A percentile compares a stretch with the other conserved stretches of the same genome.
Evolutionary conservation across 495 filamentous ascomycete species (phyloP).

Genomic region (Jackrogersella multiformis): DNA sequence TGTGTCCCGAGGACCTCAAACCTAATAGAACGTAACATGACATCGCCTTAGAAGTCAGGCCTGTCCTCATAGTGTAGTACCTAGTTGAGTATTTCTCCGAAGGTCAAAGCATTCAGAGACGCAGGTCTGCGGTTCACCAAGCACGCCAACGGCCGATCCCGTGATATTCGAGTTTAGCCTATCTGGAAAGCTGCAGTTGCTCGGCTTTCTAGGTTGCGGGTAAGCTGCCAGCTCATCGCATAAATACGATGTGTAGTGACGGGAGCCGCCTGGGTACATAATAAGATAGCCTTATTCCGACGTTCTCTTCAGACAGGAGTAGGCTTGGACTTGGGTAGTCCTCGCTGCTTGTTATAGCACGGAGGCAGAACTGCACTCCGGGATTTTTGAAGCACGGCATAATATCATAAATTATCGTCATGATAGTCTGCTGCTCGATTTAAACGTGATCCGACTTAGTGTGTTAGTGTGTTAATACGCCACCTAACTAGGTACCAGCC

Average conservation of each 20-base stretch:
- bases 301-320: constrained; percentile 18
- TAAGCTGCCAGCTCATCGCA: constrained; percentile 36
- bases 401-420: constrained; percentile 5
- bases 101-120: not conserved
- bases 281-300: constrained; percentile 30
- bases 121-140: not conserved
- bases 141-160: constrained; percentile 29
- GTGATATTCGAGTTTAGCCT: constrained; percentile 36
- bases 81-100: constrained; percentile 17
- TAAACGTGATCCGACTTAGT: not conserved
- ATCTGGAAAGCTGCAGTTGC: constrained; percentile 25
- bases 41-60: not conserved
- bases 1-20: not conserved
- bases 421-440: constrained; percentile 1
- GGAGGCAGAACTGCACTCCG: constrained; percentile 14
- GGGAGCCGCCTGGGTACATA: constrained; percentile 23
- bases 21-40: constrained; percentile 7
- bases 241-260: constrained; percentile 21
- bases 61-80: not conserved
- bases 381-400: constrained; percentile 9
- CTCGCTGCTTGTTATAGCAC: constrained; percentile 13
- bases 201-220: constrained; percentile 31
- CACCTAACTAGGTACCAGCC: constrained; percentile 12
- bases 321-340: not conserved
- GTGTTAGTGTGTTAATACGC: not conserved